Evolutionary conservation across 225 moss, liverwort and hornwort genomes (phyloP).

Genomic region (Lunularia cruciata): DNA sequence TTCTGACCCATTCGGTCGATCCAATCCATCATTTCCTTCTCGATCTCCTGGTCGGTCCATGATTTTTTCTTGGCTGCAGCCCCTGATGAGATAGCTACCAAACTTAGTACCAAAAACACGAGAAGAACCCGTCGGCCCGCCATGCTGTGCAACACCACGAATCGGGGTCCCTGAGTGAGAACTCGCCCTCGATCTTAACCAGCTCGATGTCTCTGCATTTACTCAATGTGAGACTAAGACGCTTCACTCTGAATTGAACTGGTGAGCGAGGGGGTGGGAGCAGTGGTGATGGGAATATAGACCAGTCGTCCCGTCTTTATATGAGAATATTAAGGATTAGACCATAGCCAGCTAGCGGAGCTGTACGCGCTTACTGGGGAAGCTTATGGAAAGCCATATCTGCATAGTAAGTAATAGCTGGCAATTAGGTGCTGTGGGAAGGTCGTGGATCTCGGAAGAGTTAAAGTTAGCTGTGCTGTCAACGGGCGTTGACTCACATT

Average conservation of each 20-base stretch:
- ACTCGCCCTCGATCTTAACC: background rate
- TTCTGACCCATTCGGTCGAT: conserved; percentile 19
- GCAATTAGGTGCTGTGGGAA: conserved; percentile 2
- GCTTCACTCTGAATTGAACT: background rate
- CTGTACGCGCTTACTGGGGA: background rate
- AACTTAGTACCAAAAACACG: background rate
- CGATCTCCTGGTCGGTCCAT: conserved; percentile 18
- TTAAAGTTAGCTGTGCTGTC: conserved; percentile 11
- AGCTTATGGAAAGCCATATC: conserved; percentile 7
- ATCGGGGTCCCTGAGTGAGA: background rate
- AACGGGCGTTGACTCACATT: background rate
- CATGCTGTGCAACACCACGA: background rate
- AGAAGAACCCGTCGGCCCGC: background rate
- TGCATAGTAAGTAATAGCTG: background rate
- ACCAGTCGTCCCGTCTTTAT: background rate
- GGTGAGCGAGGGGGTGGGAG: background rate
- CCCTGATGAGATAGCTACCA: background rate
- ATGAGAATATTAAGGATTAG: background rate
- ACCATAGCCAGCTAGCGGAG: background rate
- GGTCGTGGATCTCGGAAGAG: background rate
- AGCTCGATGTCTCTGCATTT: background rate
- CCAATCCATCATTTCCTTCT: conserved; percentile 22
- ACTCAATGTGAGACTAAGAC: too few species aligned
- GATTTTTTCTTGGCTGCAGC: background rate
- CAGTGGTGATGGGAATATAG: background rate